A percentile compares a stretch with the other conserved stretches of the same genome.
phyloP scores from a whole-genome alignment of 2,329 filamentous ascomycete genomes.

The Thermothelomyces thermophilus region DNA sequence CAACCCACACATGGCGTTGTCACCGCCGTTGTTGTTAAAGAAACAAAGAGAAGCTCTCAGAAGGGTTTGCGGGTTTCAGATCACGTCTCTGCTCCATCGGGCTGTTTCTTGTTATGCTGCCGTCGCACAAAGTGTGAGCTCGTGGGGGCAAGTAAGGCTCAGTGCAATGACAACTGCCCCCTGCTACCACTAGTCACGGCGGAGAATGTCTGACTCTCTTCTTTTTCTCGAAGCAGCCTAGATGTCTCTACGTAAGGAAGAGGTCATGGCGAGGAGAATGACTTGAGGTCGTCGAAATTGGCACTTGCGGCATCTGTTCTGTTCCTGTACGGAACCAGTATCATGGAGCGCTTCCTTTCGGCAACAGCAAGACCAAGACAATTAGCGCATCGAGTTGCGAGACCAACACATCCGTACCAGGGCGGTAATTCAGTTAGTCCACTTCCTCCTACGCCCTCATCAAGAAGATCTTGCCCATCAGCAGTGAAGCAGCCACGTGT shows the following conservation, averaged over 20 bases:
- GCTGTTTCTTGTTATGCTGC: constrained; percentile 30
- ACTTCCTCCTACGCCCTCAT: background rate
- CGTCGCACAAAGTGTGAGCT: constrained; percentile 35
- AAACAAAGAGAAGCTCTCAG: constrained; percentile 12
- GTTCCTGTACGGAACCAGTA: background rate
- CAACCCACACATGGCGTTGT: background rate
- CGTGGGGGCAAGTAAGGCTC: constrained; percentile 33
- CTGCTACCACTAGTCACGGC: constrained; percentile 28
- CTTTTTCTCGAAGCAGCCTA: constrained; percentile 38
- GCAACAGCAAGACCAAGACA: background rate
- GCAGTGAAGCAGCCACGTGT: constrained; percentile 37
- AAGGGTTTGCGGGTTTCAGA: constrained; percentile 10
- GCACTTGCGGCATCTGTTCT: background rate
- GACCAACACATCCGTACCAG: background rate
- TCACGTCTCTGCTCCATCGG: constrained; percentile 30
- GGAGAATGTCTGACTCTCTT: constrained; percentile 29
- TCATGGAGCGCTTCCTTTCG: background rate
- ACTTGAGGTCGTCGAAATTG: constrained; percentile 2
- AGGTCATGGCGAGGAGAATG: constrained; percentile 31
- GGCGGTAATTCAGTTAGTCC: background rate
- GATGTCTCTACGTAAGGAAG: constrained; percentile 23
- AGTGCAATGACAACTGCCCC: constrained; percentile 36
- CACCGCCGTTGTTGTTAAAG: constrained; percentile 8
- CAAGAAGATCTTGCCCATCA: background rate
- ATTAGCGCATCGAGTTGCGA: constrained; percentile 3